Conservation (phyloP, 768 basidiomycete species). For the Lentinula raphanica region DNA sequence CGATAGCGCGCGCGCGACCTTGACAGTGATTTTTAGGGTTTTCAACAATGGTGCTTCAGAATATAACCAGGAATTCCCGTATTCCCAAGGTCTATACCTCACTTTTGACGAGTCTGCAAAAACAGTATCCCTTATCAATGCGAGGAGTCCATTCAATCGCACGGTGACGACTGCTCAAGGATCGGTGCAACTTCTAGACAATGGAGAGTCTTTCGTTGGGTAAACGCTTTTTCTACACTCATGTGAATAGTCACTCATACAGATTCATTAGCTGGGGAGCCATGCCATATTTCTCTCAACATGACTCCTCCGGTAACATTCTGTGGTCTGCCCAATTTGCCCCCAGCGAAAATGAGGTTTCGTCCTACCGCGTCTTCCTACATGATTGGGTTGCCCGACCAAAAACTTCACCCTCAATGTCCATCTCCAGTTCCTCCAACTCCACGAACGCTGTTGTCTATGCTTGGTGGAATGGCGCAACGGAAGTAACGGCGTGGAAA, state of each 20-base stretch:
- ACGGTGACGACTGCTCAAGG: background rate
- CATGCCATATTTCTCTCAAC: constrained; percentile 2
- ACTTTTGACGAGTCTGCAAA: background rate
- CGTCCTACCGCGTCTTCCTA: background rate
- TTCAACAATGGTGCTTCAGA: background rate
- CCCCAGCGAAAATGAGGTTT: background rate
- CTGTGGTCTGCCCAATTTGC: constrained; percentile 5
- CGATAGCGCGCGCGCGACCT: too few species aligned
- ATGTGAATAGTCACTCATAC: background rate
- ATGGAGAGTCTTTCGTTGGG: background rate
- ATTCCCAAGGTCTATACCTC: background rate
- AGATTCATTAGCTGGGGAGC: background rate
- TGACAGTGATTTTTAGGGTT: background rate
- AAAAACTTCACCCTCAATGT: background rate
- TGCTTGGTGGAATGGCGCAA: constrained; percentile 1
- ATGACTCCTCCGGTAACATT: background rate
- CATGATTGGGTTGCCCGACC: background rate
- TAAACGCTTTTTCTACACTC: background rate
- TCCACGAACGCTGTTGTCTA: background rate
- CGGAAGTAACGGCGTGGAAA: constrained; percentile 3
- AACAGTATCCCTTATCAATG: background rate
- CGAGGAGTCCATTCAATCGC: background rate
- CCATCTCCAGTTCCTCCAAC: background rate
- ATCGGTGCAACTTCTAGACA: background rate
- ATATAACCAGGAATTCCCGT: background rate